phyloP scores from a whole-genome alignment of 805 yeast species.

The Candida krabiensis region DNA sequence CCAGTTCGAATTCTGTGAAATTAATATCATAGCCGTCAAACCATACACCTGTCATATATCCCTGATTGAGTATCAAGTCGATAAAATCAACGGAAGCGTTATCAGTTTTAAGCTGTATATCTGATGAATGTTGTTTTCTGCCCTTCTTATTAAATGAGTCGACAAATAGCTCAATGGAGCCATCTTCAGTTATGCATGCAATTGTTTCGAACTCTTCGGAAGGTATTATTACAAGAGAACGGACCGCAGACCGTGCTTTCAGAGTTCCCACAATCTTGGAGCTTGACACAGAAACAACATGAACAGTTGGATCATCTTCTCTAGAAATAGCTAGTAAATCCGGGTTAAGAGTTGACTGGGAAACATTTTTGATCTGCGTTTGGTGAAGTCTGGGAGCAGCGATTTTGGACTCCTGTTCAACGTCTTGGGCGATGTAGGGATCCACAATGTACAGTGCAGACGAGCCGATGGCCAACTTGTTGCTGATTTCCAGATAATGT shows the following conservation, averaged over 20 bases:
- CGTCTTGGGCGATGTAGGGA: conserved; percentile 28
- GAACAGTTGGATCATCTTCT: conserved; percentile 31
- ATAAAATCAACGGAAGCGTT: conserved; percentile 15
- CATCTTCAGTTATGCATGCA: conserved; percentile 26
- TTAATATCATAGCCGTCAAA: conserved; percentile 27
- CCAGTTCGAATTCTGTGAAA: conserved; percentile 32
- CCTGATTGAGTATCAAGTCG: conserved; percentile 6
- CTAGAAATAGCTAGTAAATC: conserved; percentile 38
- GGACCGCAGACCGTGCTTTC: conserved; percentile 34
- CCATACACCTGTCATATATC: conserved; percentile 24
- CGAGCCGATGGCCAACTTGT: conserved; percentile 28
- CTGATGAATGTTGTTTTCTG: conserved; percentile 19
- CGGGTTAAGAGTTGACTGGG: conserved; percentile 32
- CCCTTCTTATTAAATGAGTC: conserved; percentile 19
- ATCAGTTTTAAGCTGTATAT: conserved; percentile 17
- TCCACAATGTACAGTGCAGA: conserved; percentile 33
- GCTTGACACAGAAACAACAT: conserved; percentile 33
- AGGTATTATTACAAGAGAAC: conserved; percentile 30
- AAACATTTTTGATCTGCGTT: conserved; percentile 34
- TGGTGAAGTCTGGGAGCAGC: conserved; percentile 34
- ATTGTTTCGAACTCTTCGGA: conserved; percentile 34
- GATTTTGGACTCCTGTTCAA: conserved; percentile 29
- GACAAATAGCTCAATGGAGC: conserved; percentile 26
- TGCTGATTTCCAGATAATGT: conserved; percentile 10
- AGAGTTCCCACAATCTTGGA: conserved; percentile 32